Percentiles rank a stretch among this genome's conserved stretches.
Evolutionary conservation across 1,139 yeast species (phyloP).

Genomic region (Komagataea norvegica): DNA sequence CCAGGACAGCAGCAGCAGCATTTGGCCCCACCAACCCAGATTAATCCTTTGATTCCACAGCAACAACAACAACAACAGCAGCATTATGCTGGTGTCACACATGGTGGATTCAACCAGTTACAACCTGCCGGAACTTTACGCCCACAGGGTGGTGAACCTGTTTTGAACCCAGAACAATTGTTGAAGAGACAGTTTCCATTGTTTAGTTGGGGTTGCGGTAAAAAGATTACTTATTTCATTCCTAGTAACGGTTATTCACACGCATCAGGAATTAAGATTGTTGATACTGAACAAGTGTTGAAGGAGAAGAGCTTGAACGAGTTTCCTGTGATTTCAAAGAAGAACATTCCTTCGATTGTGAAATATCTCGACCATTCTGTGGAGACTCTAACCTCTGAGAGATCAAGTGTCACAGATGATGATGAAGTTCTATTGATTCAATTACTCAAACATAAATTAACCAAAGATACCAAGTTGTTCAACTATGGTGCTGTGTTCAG

Average conservation of each 20-base stretch:
- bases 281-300: constrained; percentile 31
- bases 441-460: constrained; percentile 22
- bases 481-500: constrained; percentile 20
- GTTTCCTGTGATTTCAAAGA: constrained; percentile 29
- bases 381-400: constrained; percentile 7
- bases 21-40: constrained; percentile 3
- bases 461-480: constrained; percentile 15
- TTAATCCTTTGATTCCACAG: constrained; percentile 1
- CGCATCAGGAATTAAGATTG: constrained; percentile 30
- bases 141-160: background rate
- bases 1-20: constrained; percentile 14
- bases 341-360: constrained; percentile 15
- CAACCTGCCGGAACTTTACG: background rate
- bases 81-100: background rate
- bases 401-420: constrained; percentile 9
- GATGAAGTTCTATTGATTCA: constrained; percentile 22
- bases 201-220: constrained; percentile 62
- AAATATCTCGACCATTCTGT: constrained; percentile 20
- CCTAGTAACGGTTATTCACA: constrained; percentile 32
- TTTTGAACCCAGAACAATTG: constrained; percentile 27
- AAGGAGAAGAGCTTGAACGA: constrained; percentile 28
- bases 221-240: constrained; percentile 40
- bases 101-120: no score
- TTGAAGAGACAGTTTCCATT: constrained; percentile 65
- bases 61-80: constrained; percentile 5